These are phyloP conservation scores for Cordyceps cicadae DNA, from an alignment of 2,329 filamentous ascomycete species.

Conservation along the genomic window DNA sequence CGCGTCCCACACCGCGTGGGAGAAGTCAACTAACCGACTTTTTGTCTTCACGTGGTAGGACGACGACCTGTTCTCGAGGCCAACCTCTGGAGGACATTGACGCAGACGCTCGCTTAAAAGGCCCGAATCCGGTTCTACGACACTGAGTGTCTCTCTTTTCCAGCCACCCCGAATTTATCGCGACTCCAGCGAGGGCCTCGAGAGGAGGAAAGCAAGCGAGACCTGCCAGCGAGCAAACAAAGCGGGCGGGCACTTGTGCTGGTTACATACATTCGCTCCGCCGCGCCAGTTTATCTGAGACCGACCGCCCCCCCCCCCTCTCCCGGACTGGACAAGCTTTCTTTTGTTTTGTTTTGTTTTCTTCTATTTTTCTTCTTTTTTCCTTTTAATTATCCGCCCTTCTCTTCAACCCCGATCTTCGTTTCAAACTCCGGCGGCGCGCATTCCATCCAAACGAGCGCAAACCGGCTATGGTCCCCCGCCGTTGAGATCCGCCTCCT, in stretches of 20 bases:
- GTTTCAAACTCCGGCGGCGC: neutral
- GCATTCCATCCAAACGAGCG: constrained; percentile 3
- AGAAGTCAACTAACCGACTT: neutral
- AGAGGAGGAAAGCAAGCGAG: neutral
- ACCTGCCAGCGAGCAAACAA: neutral
- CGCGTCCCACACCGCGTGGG: constrained; percentile 5
- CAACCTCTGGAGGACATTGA: neutral
- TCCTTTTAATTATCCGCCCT: neutral
- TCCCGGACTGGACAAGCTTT: neutral
- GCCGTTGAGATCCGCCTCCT: constrained; percentile 14
- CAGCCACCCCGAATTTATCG: neutral
- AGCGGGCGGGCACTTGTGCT: constrained; percentile 1
- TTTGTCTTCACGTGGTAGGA: neutral
- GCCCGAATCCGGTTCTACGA: neutral
- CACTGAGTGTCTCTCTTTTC: neutral
- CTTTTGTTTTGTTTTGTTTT: too few species aligned
- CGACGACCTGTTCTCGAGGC: neutral
- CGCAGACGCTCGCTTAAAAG: neutral
- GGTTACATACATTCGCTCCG: neutral
- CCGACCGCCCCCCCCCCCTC: neutral
- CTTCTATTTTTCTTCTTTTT: neutral
- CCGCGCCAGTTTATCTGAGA: constrained; percentile 5
- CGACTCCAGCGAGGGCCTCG: neutral
- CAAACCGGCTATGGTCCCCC: constrained; percentile 19
- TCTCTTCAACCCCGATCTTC: neutral